phyloP scores from a whole-genome alignment of 805 yeast genomes.

The Lachancea sp. region DNA sequence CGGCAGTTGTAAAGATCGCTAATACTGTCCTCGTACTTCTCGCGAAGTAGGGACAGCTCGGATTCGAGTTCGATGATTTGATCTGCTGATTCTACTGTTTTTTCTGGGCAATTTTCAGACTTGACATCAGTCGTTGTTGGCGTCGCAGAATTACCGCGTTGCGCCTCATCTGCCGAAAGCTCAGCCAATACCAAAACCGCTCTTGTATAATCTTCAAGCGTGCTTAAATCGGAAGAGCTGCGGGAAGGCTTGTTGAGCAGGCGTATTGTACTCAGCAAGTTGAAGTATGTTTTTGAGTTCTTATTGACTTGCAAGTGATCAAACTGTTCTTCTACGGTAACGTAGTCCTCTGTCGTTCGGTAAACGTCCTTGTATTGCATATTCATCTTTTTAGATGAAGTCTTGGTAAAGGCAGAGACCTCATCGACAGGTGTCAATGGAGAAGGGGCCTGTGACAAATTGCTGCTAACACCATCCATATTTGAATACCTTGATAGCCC shows the following conservation, averaged over 20 bases:
- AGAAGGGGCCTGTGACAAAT: not conserved
- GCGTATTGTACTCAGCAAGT: conserved; percentile 2
- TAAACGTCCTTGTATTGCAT: conserved; percentile 2
- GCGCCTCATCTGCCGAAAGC: not conserved
- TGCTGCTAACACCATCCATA: not conserved
- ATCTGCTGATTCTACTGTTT: not conserved
- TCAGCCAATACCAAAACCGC: not conserved
- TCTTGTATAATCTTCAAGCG: conserved; percentile 3
- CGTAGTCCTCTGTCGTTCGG: conserved; percentile 4
- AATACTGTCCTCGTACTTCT: conserved; percentile 4
- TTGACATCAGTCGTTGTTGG: not conserved
- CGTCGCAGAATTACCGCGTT: not conserved
- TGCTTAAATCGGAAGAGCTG: not conserved
- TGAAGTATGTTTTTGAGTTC: conserved; percentile 4
- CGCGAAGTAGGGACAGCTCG: conserved; percentile 3
- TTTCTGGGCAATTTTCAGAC: not conserved
- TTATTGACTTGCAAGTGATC: conserved; percentile 1
- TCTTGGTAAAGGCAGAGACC: not conserved
- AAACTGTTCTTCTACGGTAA: conserved; percentile 1
- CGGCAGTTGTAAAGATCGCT: conserved; percentile 4
- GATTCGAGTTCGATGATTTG: conserved; percentile 1
- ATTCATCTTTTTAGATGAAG: not conserved
- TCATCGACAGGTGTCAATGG: conserved; percentile 8
- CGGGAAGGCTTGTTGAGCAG: conserved; percentile 2
- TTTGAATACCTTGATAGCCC: not conserved